phyloP scores from a whole-genome alignment of 2,329 filamentous ascomycete genomes.

The Colletotrichum tabaci region DNA sequence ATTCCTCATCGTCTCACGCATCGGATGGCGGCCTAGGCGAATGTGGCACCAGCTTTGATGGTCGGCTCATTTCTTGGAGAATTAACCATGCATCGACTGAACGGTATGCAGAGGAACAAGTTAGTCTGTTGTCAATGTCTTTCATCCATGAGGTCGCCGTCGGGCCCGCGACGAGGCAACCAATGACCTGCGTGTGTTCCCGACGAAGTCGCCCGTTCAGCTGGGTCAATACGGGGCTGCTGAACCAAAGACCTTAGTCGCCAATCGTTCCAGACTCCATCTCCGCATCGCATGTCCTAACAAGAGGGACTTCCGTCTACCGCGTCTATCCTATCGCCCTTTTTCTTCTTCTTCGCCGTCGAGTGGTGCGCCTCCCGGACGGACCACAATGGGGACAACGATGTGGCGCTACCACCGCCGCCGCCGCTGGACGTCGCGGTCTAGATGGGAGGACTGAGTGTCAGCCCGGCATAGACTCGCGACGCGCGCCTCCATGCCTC shows the following conservation, averaged over 20 bases:
- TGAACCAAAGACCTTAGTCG: background rate
- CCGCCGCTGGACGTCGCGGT: slow-evolving; percentile 18
- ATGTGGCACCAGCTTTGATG: too few species aligned
- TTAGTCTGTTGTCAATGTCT: background rate
- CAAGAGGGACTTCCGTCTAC: background rate
- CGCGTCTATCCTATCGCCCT: background rate
- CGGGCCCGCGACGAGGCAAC: background rate
- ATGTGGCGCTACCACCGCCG: background rate
- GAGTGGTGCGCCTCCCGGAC: background rate
- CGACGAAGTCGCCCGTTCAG: background rate
- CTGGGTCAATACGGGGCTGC: background rate
- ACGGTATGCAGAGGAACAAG: background rate
- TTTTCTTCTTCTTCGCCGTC: slow-evolving; percentile 1
- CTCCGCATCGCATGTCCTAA: background rate
- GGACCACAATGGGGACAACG: background rate
- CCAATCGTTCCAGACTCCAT: slow-evolving; percentile 4
- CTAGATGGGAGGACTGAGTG: slow-evolving; percentile 19
- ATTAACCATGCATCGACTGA: too few species aligned
- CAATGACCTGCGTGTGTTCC: background rate
- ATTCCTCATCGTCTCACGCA: background rate
- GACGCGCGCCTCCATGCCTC: background rate
- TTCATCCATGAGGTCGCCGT: background rate
- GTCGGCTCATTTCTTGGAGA: too few species aligned
- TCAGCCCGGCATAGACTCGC: background rate
- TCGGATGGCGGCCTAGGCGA: background rate